phyloP scores from a whole-genome alignment of 148 eudicot genomes.

The Pouteria glomerata region DNA sequence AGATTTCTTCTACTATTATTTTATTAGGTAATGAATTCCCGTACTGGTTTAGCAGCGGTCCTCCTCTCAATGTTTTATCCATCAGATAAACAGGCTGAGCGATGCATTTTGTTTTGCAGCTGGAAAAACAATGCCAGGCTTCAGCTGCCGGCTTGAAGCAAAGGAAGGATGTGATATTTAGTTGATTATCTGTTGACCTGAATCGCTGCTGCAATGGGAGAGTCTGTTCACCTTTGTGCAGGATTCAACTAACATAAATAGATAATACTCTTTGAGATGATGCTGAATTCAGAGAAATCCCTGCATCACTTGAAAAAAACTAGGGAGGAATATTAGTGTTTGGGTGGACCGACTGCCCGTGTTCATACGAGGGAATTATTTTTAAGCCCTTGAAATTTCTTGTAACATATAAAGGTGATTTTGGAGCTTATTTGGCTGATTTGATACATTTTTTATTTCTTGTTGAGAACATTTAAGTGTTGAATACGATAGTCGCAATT shows the following conservation, averaged over 20 bases:
- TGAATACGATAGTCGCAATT: too few relatives aligned
- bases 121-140: conserved; percentile 74
- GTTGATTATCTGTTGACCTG: background rate
- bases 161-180: background rate
- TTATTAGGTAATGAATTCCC: conserved; percentile 42
- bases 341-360: background rate
- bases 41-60: background rate
- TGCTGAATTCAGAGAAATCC: background rate
- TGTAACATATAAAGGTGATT: background rate
- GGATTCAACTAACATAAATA: background rate
- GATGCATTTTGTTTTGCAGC: conserved; percentile 35
- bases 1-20: conserved; percentile 87
- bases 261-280: background rate
- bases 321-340: background rate
- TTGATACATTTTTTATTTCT: background rate
- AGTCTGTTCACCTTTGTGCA: background rate
- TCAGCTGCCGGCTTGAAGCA: conserved; percentile 60
- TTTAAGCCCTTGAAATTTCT: background rate
- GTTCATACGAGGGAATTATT: background rate
- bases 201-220: background rate
- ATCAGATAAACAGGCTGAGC: conserved; percentile 1
- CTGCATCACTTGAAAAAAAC: background rate
- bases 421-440: background rate
- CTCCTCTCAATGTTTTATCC: background rate
- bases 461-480: too few relatives aligned